Percentiles rank a stretch among this genome's conserved stretches.
phyloP scores from a whole-genome alignment of 208 protist species.

The Porcisia deanei region DNA sequence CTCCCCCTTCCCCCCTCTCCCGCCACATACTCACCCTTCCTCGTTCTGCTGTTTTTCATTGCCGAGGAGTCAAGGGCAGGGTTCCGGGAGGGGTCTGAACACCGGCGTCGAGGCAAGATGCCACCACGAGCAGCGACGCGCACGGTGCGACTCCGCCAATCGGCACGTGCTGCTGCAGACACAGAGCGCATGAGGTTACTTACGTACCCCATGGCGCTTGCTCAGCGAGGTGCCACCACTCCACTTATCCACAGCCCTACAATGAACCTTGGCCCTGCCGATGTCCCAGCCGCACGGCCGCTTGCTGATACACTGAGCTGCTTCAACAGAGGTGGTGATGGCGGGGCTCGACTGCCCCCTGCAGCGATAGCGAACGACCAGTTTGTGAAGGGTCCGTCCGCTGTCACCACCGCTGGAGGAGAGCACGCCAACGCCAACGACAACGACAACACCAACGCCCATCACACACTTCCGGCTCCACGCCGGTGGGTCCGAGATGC shows the following conservation, averaged over 20 bases:
- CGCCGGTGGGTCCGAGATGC: conserved; percentile 86
- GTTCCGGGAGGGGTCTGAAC: not conserved
- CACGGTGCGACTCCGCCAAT: conserved; percentile 18
- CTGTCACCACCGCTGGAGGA: not conserved
- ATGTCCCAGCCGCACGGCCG: not conserved
- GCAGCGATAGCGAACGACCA: not conserved
- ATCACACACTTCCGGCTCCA: conserved; percentile 19
- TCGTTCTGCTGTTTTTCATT: not conserved
- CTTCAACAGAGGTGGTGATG: conserved; percentile 8
- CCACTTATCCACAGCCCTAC: conserved; percentile 41
- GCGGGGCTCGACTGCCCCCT: not conserved
- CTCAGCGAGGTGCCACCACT: conserved; percentile 54
- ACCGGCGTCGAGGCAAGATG: not conserved
- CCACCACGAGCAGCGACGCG: conserved; percentile 13
- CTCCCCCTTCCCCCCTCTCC: not conserved
- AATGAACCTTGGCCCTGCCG: not conserved
- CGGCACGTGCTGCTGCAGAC: conserved; percentile 1
- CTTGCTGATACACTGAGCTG: conserved; percentile 14
- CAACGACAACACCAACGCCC: not conserved
- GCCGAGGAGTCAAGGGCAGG: not conserved
- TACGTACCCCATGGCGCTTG: conserved; percentile 75
- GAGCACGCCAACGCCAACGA: not conserved
- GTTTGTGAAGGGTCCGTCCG: not conserved
- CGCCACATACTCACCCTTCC: not conserved
- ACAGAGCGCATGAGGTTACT: conserved; percentile 46